Base-by-base conservation (phyloP, 306 rosid genomes). In the Ochetophila trinervis region DNA sequence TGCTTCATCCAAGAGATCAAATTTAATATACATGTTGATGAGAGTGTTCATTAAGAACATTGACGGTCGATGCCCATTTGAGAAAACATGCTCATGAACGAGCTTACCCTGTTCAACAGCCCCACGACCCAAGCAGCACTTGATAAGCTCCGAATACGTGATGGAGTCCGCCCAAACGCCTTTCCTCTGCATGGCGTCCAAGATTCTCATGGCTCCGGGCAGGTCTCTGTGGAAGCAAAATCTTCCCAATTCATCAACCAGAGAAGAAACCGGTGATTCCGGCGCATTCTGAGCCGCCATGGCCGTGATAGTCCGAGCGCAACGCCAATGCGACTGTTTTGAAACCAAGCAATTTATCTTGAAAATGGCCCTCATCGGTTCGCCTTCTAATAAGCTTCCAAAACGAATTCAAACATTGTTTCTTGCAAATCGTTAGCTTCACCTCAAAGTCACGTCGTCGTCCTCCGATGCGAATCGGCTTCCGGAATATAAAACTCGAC, bases 121-220 rank as follows among this genome's bases (percentile, higher is more conserved):
- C 36, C 79, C 53, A 7, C 70, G 83, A 79, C 79, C 84, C 74
- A 92, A 44, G 67, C 96, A 92, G 68, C 98, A 85, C 80, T 87
- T 92, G 70, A 92, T 78, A 57, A 92, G 93, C 79, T 89, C 87
- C 13, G 86, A 73, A 70, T 89, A 92, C 21, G 90, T 80, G 62
- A 89, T 62, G 4, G 87, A 80, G 66, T 89, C 83, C 0, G 95
- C 95, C 59, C 73, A 64, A 35, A 87, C 56, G 16, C 80, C 75
- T 27, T 69, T 73, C 48, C 65, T 80, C 69, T 85, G 84, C 89
- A 92, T 87, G 57, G 87, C 78, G 24, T 92, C 89, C 78, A 92
- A 71, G 50, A 80, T 82, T 54, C 48, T 74, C 84, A 92, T 85
- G 52, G 98, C 95, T 69, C 84, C 58, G 50, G 87, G 79, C 65